Evolutionary conservation across 2,329 filamentous ascomycete genomes (phyloP).

Genomic region (Clathrospora elynae): DNA sequence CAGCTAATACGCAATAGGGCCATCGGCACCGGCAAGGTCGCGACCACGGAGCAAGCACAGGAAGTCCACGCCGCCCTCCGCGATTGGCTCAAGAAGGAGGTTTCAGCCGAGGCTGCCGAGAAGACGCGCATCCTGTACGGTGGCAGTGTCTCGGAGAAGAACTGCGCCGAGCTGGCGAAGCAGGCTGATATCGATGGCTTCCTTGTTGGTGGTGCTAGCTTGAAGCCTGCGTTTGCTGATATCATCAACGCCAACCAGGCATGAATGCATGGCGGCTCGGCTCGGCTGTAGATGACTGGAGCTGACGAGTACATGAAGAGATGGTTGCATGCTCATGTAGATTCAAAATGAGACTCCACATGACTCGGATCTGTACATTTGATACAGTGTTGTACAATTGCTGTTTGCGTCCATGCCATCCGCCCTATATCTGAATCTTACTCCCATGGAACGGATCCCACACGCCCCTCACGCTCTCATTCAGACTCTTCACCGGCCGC

Average conservation of each 20-base stretch:
- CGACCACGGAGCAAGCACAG: conserved; percentile 51
- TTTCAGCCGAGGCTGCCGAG: conserved; percentile 79
- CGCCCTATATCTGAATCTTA: conserved; percentile 43
- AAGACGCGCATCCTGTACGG: conserved; percentile 95
- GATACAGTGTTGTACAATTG: conserved; percentile 29
- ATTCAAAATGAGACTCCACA: background rate
- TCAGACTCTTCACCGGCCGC: conserved; percentile 65
- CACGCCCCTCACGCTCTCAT: conserved; percentile 68
- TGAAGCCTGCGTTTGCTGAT: conserved; percentile 89
- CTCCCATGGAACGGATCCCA: conserved; percentile 68
- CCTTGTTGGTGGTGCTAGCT: conserved; percentile 91
- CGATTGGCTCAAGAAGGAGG: conserved; percentile 75
- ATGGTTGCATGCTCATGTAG: conserved; percentile 7
- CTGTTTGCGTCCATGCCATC: conserved; percentile 14
- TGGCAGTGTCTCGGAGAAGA: conserved; percentile 96
- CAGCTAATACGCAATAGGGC: conserved; percentile 55
- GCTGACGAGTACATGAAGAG: background rate
- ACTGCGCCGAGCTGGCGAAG: conserved; percentile 90
- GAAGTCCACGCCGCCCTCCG: conserved; percentile 75
- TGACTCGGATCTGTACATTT: conserved; percentile 4
- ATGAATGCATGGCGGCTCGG: conserved; percentile 45
- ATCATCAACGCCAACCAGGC: conserved; percentile 66
- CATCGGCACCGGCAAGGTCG: conserved; percentile 75
- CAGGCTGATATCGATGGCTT: conserved; percentile 97
- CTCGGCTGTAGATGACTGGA: conserved; percentile 45